phyloP scores from a whole-genome alignment of 2,329 filamentous ascomycete genomes.

The Fusarium sp. region DNA sequence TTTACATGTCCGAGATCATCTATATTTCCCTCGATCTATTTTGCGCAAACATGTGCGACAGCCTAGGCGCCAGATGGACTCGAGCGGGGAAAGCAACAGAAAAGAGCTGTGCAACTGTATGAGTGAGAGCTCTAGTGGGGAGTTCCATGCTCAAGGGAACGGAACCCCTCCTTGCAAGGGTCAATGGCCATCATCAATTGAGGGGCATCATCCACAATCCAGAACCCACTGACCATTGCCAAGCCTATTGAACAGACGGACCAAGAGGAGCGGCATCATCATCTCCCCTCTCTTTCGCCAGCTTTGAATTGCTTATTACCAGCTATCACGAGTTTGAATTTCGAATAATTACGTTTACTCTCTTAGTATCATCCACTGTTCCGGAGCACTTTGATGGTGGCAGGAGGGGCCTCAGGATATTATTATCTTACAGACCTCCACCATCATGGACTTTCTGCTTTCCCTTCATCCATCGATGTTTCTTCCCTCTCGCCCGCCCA shows the following conservation, averaged over 20 bases:
- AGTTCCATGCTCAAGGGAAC: conserved; percentile 19
- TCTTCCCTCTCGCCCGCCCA: conserved; percentile 27
- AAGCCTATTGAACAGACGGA: conserved; percentile 37
- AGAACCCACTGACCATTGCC: conserved; percentile 33
- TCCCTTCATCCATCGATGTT: conserved; percentile 28
- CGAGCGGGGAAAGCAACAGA: conserved; percentile 33
- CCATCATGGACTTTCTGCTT: conserved; percentile 33
- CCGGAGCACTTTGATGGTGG: not conserved
- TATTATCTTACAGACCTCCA: conserved; percentile 11
- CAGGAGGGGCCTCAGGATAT: conserved; percentile 27
- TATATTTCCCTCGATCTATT: conserved; percentile 7
- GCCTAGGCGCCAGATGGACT: conserved; percentile 12
- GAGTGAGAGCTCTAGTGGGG: conserved; percentile 41
- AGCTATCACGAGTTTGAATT: conserved; percentile 29
- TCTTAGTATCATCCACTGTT: conserved; percentile 2
- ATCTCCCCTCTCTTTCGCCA: conserved; percentile 35
- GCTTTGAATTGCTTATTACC: conserved; percentile 5
- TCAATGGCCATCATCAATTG: conserved; percentile 29
- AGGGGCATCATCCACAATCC: conserved; percentile 41
- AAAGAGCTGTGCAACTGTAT: conserved; percentile 16
- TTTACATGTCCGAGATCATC: conserved; percentile 41
- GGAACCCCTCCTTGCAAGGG: conserved; percentile 33
- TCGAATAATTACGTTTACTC: conserved; percentile 29
- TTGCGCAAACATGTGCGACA: conserved; percentile 33
- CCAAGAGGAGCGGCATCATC: conserved; percentile 34